These are phyloP conservation scores for Penicillium rolfsii DNA, from an alignment of 2,329 filamentous ascomycete species.

Conservation along the genomic window DNA sequence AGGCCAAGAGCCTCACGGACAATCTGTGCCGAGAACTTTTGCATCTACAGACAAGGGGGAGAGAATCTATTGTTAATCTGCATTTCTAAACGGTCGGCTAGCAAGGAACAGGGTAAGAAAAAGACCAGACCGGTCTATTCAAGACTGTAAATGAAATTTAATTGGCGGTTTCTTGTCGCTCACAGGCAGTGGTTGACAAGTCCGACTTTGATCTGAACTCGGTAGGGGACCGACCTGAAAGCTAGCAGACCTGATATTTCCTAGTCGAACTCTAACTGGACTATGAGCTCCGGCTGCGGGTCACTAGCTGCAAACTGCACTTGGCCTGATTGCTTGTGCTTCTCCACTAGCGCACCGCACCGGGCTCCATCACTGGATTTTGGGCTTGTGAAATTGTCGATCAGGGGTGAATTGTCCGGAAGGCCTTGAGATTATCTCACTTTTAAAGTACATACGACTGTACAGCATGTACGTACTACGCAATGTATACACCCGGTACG, in stretches of 20 bases:
- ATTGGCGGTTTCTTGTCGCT: conserved; percentile 18
- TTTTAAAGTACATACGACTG: background rate
- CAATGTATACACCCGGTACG: no score
- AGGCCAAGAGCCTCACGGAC: conserved; percentile 1
- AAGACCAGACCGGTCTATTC: conserved; percentile 22
- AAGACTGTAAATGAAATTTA: background rate
- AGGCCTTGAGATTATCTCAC: background rate
- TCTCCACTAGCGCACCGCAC: conserved; percentile 1
- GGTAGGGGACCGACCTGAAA: background rate
- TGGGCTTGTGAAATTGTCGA: conserved; percentile 13
- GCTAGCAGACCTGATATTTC: background rate
- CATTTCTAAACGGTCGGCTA: conserved; percentile 12
- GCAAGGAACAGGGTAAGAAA: conserved; percentile 7
- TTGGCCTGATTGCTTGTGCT: conserved; percentile 10
- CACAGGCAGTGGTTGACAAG: background rate
- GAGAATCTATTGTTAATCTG: conserved; percentile 16
- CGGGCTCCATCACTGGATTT: conserved; percentile 9
- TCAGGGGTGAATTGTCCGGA: conserved; percentile 12
- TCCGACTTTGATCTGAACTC: background rate
- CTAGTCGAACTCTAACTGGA: conserved; percentile 14
- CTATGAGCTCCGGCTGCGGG: conserved; percentile 6
- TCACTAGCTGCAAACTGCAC: conserved; percentile 8
- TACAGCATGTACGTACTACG: no score
- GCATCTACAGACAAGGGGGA: conserved; percentile 15
- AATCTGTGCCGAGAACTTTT: conserved; percentile 2